Conservation (phyloP, 192 early-diverging fungal genomes). For the Dispira parvispora region DNA sequence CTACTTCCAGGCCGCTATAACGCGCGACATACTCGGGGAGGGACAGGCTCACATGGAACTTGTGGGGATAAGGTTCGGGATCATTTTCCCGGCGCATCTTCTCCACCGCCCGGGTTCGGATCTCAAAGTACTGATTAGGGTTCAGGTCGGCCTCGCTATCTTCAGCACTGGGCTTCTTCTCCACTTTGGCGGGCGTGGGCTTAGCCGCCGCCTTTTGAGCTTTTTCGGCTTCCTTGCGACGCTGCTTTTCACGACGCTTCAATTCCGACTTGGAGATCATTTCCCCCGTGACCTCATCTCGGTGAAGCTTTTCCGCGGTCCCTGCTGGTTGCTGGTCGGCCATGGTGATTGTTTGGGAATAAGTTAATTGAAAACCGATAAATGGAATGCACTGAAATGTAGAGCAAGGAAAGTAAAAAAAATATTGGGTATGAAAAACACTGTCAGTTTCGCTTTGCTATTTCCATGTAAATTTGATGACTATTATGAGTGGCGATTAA, state of each 20-base stretch:
- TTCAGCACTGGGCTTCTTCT: slow-evolving; percentile 17
- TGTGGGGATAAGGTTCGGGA: slow-evolving; percentile 95
- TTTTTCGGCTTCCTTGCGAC: slow-evolving; percentile 79
- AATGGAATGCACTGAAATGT: background rate
- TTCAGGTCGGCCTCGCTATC: slow-evolving; percentile 68
- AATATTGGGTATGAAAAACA: background rate
- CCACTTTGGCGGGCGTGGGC: slow-evolving; percentile 14
- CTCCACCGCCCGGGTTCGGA: slow-evolving; percentile 69
- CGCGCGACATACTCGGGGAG: slow-evolving; percentile 76
- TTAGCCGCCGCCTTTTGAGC: slow-evolving; percentile 21
- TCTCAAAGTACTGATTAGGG: slow-evolving; percentile 96
- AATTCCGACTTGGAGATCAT: slow-evolving; percentile 91
- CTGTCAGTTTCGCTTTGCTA: no score
- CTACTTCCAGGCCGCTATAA: slow-evolving; percentile 49
- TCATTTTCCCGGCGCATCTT: slow-evolving; percentile 58
- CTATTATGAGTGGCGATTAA: no score
- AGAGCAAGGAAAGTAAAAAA: background rate
- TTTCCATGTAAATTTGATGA: no score
- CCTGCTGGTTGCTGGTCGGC: background rate
- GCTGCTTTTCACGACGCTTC: slow-evolving; percentile 77
- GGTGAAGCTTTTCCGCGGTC: slow-evolving; percentile 31
- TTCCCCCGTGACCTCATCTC: slow-evolving; percentile 81
- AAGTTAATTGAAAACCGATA: no score
- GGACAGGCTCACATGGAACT: slow-evolving; percentile 83
- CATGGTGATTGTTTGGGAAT: background rate